Evolutionary conservation across 495 filamentous ascomycete species (phyloP).

Genomic region (Talaromyces trachyspermus): DNA sequence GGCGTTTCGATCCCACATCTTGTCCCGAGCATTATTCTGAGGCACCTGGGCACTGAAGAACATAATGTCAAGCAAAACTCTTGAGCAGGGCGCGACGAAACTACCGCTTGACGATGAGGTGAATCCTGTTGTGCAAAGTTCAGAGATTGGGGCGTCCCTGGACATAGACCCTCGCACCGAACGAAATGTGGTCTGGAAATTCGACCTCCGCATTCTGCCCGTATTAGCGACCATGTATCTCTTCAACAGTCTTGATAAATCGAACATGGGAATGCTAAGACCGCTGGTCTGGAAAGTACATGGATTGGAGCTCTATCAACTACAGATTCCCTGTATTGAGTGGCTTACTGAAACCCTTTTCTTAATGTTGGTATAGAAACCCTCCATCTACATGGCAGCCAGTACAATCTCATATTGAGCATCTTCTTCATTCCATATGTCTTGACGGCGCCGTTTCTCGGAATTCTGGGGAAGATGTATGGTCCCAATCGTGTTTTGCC

Average conservation of each 20-base stretch:
- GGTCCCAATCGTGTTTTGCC: constrained; percentile 47
- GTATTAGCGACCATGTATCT: constrained; percentile 48
- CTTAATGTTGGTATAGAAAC: constrained; percentile 14
- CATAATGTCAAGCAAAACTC: background rate
- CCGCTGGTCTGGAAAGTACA: constrained; percentile 31
- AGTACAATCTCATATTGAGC: constrained; percentile 54
- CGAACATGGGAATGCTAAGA: constrained; percentile 56
- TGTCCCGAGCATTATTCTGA: background rate
- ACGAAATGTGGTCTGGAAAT: constrained; percentile 42
- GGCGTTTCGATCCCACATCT: background rate
- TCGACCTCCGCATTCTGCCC: constrained; percentile 46
- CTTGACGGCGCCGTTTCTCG: constrained; percentile 46
- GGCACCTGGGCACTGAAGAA: background rate
- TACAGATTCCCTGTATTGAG: background rate
- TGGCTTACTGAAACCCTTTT: background rate
- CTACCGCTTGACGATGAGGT: background rate
- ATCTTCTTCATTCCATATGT: constrained; percentile 63
- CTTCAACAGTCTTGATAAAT: constrained; percentile 47
- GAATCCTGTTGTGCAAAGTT: constrained; percentile 2
- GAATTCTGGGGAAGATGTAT: constrained; percentile 51
- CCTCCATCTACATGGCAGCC: constrained; percentile 39
- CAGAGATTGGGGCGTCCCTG: constrained; percentile 1
- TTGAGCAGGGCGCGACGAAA: background rate
- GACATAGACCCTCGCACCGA: constrained; percentile 24
- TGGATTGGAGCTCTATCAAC: background rate